phyloP scores from a whole-genome alignment of 2,329 filamentous ascomycete species.

The Aureobasidium sp. region DNA sequence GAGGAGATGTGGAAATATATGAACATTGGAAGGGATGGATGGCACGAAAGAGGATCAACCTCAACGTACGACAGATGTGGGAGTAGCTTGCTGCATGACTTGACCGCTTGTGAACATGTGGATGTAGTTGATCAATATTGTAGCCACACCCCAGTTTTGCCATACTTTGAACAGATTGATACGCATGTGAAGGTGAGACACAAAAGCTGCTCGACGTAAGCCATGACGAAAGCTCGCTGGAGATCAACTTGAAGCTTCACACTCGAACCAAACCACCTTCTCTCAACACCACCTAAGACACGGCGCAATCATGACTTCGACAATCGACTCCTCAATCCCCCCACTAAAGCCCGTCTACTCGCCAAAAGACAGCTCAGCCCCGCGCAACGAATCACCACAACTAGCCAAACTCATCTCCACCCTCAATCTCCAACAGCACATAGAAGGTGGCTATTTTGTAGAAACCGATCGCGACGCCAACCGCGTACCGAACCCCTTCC shows the following conservation, averaged over 20 bases:
- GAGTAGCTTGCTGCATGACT: conserved; percentile 28
- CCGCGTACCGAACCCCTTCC: conserved; percentile 51
- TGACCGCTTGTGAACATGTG: not conserved
- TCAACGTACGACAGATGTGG: conserved; percentile 88
- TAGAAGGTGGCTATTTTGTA: conserved; percentile 59
- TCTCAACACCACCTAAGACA: not conserved
- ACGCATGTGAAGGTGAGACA: not conserved
- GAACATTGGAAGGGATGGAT: conserved; percentile 81
- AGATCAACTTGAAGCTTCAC: not conserved
- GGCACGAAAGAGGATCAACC: conserved; percentile 75
- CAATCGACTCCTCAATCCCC: conserved; percentile 22
- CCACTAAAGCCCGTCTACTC: conserved; percentile 23
- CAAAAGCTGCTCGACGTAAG: not conserved
- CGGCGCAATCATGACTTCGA: conserved; percentile 14
- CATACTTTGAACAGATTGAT: not conserved
- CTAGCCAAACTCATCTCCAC: conserved; percentile 35
- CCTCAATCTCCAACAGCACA: conserved; percentile 48
- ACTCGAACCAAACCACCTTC: not conserved
- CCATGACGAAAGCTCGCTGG: not conserved
- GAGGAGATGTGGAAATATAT: conserved; percentile 37
- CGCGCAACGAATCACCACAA: conserved; percentile 26
- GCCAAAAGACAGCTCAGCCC: conserved; percentile 16
- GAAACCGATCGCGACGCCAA: conserved; percentile 53
- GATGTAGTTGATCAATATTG: not conserved
- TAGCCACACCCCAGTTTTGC: not conserved